Conservation (phyloP, 73 alveolate genomes). For the Blepharisma japonicum region DNA sequence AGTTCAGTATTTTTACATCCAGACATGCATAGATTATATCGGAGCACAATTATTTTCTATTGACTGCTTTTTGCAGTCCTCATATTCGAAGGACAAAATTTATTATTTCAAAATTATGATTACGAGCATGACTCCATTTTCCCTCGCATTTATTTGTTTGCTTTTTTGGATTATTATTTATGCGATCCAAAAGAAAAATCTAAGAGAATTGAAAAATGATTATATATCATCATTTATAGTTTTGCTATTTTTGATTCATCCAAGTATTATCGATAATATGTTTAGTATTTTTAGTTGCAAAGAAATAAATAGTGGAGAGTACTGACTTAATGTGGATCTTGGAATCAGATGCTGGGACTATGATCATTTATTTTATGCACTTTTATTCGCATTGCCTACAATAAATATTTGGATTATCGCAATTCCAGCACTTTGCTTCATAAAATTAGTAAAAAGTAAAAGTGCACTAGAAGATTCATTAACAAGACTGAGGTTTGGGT, state of each 20-base stretch:
- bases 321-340: too few species aligned
- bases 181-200: not conserved
- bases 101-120: not conserved
- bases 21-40: not conserved
- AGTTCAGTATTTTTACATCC: not conserved
- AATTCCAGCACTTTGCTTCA: not conserved
- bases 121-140: not conserved
- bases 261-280: too few species aligned
- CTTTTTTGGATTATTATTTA: not conserved
- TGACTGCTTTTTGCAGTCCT: conserved; percentile 1
- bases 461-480: too few species aligned
- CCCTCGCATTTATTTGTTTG: not conserved
- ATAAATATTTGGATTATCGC: too few species aligned
- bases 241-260: too few species aligned
- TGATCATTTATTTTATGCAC: too few species aligned
- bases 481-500: too few species aligned
- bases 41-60: not conserved
- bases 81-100: not conserved
- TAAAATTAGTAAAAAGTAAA: too few species aligned
- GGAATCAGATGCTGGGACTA: too few species aligned
- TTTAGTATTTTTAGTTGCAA: too few species aligned
- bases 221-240: conserved; percentile 33
- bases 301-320: not conserved
- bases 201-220: not conserved
- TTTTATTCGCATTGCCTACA: not conserved